Conservation (phyloP, 2,329 filamentous ascomycete species). For the Aspergillus tanneri region DNA sequence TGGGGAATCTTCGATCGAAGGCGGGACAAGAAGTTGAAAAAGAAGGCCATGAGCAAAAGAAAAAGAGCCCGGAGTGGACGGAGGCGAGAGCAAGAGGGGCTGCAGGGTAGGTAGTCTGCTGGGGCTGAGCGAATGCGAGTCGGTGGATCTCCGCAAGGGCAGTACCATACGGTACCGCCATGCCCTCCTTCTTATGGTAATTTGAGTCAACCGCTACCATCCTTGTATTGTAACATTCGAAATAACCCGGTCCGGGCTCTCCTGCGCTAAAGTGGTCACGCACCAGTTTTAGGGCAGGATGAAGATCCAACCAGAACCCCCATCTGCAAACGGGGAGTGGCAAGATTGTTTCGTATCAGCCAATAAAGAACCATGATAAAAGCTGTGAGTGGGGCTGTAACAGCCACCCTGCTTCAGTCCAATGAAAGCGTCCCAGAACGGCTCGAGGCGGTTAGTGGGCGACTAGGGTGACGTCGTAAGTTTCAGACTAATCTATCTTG, state of each 20-base stretch:
- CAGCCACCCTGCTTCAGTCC: constrained; percentile 14
- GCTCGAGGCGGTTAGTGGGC: constrained; percentile 16
- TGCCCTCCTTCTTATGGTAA: neutral
- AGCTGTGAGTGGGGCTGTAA: constrained; percentile 11
- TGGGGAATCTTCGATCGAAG: constrained; percentile 26
- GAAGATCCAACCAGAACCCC: constrained; percentile 19
- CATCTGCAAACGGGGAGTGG: constrained; percentile 20
- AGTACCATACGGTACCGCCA: constrained; percentile 7
- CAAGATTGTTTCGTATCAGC: constrained; percentile 12
- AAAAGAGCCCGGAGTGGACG: constrained; percentile 26
- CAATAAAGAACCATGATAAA: constrained; percentile 11
- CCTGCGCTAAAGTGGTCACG: constrained; percentile 22
- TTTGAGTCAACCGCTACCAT: constrained; percentile 1
- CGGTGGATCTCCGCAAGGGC: constrained; percentile 21
- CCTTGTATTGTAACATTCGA: constrained; percentile 11
- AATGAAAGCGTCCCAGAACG: constrained; percentile 7
- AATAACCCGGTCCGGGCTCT: constrained; percentile 12
- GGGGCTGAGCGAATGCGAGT: constrained; percentile 28
- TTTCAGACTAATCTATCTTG: constrained; percentile 12
- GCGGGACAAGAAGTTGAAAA: constrained; percentile 28
- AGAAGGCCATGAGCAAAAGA: constrained; percentile 22
- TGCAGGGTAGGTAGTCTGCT: constrained; percentile 20
- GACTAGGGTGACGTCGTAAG: constrained; percentile 17
- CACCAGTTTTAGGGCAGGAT: constrained; percentile 21
- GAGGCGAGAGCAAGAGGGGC: constrained; percentile 31